These are phyloP conservation scores for Phytophthora palmivora DNA, from an alignment of 352 stramenopile species.

Conservation along the genomic window DNA sequence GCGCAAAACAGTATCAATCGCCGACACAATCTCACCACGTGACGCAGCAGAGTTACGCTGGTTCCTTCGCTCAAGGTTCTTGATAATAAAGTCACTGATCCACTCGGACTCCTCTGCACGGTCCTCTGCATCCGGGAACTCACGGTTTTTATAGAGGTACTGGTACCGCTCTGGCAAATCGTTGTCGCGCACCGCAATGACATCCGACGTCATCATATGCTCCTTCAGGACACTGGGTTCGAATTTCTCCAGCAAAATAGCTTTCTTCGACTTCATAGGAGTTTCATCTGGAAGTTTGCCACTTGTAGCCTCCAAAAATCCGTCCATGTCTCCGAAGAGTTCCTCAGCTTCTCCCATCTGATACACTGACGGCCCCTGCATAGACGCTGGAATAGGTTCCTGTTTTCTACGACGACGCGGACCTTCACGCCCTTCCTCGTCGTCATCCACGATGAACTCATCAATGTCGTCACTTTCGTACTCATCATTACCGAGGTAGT, in stretches of 20 bases:
- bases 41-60: conserved; percentile 61
- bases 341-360: conserved; percentile 92
- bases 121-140: conserved; percentile 86
- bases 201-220: conserved; percentile 90
- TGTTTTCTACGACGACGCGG: conserved; percentile 81
- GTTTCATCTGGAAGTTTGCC: conserved; percentile 42
- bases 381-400: conserved; percentile 69
- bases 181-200: conserved; percentile 80
- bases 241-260: conserved; percentile 87
- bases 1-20: conserved; percentile 87
- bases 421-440: conserved; percentile 86
- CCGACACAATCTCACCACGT: conserved; percentile 85
- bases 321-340: conserved; percentile 90
- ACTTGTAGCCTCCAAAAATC: conserved; percentile 85
- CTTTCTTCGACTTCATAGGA: conserved; percentile 79
- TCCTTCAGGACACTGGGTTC: conserved; percentile 88
- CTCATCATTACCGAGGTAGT: conserved; percentile 88
- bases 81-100: conserved; percentile 90
- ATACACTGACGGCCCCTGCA: conserved; percentile 90
- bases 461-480: conserved; percentile 92
- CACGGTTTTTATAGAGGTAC: conserved; percentile 68
- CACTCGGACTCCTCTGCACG: conserved; percentile 88
- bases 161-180: conserved; percentile 86
- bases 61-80: conserved; percentile 69
- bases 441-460: conserved; percentile 91